phyloP scores from a whole-genome alignment of 306 rosid genomes.

The Sphenostylis stenocarpa region DNA sequence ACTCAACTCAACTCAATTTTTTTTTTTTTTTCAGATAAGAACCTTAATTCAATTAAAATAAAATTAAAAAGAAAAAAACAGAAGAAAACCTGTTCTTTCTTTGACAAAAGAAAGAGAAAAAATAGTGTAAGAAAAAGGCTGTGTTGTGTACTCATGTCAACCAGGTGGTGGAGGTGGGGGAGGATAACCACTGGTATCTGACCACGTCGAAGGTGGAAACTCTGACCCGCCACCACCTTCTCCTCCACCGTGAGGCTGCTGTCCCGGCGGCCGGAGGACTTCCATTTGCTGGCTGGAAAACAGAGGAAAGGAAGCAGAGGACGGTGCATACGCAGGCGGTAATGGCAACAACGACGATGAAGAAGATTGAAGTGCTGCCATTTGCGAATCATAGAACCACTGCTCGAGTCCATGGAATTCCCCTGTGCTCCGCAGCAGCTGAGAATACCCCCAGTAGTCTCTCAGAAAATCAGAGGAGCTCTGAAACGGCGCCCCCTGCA shows the following conservation, averaged over 20 bases:
- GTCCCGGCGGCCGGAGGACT: constrained; percentile 42
- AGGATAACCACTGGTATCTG: constrained; percentile 56
- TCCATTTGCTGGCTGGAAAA: constrained; percentile 47
- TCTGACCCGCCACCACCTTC: constrained; percentile 6
- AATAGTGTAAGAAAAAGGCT: neutral
- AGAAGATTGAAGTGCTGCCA: constrained; percentile 48
- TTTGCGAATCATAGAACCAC: constrained; percentile 56
- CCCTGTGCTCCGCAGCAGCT: constrained; percentile 59
- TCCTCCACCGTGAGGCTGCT: constrained; percentile 18
- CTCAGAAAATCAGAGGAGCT: constrained; percentile 38
- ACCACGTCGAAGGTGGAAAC: constrained; percentile 56
- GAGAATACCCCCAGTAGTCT: constrained; percentile 72
- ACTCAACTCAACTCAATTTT: neutral
- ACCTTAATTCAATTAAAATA: neutral
- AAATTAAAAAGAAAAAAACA: neutral
- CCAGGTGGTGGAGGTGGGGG: constrained; percentile 50
- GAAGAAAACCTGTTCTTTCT: neutral
- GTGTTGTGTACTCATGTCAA: constrained; percentile 28
- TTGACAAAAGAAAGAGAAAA: constrained; percentile 19
- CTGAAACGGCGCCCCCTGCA: constrained; percentile 32
- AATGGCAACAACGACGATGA: constrained; percentile 39
- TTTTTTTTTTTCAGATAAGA: no score
- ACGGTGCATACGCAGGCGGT: constrained; percentile 36
- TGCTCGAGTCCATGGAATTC: constrained; percentile 62
- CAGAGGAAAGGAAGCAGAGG: constrained; percentile 74